phyloP scores from a whole-genome alignment of 2,329 filamentous ascomycete species.

The Aspergillus ochraceus region DNA sequence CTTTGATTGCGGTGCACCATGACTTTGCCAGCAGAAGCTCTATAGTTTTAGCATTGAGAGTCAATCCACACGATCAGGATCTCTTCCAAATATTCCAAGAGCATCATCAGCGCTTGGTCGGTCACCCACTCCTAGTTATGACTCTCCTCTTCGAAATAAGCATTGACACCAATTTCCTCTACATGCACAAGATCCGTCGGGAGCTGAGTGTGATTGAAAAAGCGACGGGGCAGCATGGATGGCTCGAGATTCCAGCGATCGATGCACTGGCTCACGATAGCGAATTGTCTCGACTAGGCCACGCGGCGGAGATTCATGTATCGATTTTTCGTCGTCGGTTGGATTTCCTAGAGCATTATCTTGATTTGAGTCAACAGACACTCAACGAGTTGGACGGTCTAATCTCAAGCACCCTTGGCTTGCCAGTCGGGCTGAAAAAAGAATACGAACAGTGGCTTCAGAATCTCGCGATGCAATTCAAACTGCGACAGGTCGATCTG shows the following conservation, averaged over 20 bases:
- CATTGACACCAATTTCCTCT: background rate
- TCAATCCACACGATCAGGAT: constrained; percentile 5
- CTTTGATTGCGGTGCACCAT: constrained; percentile 4
- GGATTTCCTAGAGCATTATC: background rate
- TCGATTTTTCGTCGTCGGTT: constrained; percentile 2
- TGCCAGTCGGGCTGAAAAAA: background rate
- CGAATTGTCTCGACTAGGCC: constrained; percentile 6
- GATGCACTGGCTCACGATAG: constrained; percentile 10
- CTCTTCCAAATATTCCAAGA: background rate
- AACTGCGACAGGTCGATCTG: constrained; percentile 3
- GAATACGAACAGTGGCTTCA: constrained; percentile 3
- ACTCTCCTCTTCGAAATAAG: constrained; percentile 1
- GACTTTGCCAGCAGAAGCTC: background rate
- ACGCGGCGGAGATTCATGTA: constrained; percentile 4
- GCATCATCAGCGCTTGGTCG: background rate
- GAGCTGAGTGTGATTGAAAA: constrained; percentile 9
- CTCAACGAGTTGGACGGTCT: background rate
- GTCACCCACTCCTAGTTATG: constrained; percentile 1
- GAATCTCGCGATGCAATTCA: background rate
- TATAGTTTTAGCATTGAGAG: background rate
- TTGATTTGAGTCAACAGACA: background rate
- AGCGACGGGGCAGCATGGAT: constrained; percentile 7
- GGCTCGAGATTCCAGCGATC: constrained; percentile 6
- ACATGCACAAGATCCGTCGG: constrained; percentile 9
- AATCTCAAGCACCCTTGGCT: background rate